Base-by-base conservation (phyloP, 306 rosid genomes). In the Abrus pulchellus region DNA sequence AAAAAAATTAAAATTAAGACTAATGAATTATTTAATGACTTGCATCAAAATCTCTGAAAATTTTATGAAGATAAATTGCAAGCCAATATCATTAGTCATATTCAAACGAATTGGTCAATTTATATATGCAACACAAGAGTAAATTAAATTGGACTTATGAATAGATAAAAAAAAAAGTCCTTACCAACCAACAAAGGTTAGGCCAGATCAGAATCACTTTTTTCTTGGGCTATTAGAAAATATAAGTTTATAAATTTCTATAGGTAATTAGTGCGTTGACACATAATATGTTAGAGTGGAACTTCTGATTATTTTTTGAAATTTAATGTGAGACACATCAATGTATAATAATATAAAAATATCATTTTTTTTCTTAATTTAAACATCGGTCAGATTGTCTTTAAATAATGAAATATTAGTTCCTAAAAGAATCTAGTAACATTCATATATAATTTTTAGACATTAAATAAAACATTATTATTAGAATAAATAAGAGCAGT, bases 41-140 rank as follows among this genome's bases (percentile, higher is more conserved):
- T 62, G 47, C 68, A 62, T 36, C 45, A 62, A 62, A 34, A 62
- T 62, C 68, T 12, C 34, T 62, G 44, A 62, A 62, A 36, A 34
- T 7, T 36, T 61, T 36, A 13, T 36, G 47, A 62, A 13, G 5
- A 62, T 12, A 34, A 62, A 36, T 32, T 61, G 1, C 43, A 11
- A 5, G 44, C 44, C 32, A 32, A 10, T 61, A 12, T 61, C 0
- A 33, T 29, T 34, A 59, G 66, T 32, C 14, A 10, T 10, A 29
- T 61, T 11, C 20, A 6, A 36, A 33, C 20, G 43, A 11, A 7
- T 33, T 61, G 13, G 44, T 5, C 43, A 33, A 60, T 60, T 32
- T 61, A 61, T 43, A 38, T 2, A 5, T 57, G n/a, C 9, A 54
- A 54, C 60, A 6, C 8, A 20, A 20, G 6, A 20, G 32, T 6